Conservation (phyloP, 2,329 filamentous ascomycete genomes). For the Bipolaris gigantea region DNA sequence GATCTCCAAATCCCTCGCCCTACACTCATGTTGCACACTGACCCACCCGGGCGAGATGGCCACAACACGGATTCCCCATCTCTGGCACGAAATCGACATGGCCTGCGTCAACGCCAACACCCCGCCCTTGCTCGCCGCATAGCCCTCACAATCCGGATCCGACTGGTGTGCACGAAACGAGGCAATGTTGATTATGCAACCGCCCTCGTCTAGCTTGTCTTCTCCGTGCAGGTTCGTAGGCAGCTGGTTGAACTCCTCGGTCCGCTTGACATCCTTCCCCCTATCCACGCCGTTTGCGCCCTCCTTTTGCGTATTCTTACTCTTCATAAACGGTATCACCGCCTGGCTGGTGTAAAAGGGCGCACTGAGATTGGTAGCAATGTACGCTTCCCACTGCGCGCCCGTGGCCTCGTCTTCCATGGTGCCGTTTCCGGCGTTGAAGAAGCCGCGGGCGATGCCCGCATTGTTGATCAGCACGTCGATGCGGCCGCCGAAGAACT, state of each 20-base stretch:
- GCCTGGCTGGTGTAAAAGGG: conserved; percentile 30
- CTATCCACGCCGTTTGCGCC: conserved; percentile 17
- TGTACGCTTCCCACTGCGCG: conserved; percentile 30
- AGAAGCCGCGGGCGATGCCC: conserved; percentile 28
- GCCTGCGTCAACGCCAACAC: conserved; percentile 54
- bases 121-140: conserved; percentile 55
- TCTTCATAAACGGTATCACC: conserved; percentile 28
- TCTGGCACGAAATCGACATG: conserved; percentile 51
- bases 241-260: conserved; percentile 23
- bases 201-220: conserved; percentile 28
- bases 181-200: conserved; percentile 49
- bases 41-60: conserved; percentile 56
- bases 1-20: conserved; percentile 46
- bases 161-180: conserved; percentile 55
- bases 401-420: conserved; percentile 28
- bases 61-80: conserved; percentile 51
- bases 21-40: conserved; percentile 50
- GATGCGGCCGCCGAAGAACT: conserved; percentile 41
- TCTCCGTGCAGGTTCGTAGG: conserved; percentile 25
- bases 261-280: conserved; percentile 23
- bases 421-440: conserved; percentile 26
- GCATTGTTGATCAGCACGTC: conserved; percentile 40
- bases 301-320: conserved; percentile 19
- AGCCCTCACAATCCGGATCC: conserved; percentile 54
- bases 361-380: conserved; percentile 26